Evolutionary conservation across 371 early-diverging fungal species (phyloP), one percentile per base, ranked within the genome.

Genomic region (Actinomortierella wolfii): DNA sequence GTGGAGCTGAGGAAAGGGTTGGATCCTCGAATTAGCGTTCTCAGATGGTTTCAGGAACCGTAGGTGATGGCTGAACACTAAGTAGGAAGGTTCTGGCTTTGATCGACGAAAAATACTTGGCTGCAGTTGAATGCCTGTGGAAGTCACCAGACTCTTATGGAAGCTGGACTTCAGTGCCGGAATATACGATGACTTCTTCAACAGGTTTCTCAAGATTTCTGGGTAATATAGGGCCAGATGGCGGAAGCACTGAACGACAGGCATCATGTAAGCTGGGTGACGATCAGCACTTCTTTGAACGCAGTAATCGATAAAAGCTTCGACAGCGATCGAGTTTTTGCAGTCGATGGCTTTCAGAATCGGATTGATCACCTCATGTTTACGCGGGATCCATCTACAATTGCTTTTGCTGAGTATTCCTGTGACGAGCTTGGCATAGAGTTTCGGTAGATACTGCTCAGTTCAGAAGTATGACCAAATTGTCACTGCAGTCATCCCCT

Each of bases 331-430:
- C 6, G 46, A 61, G 20, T 74, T 64, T 46, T 58, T 63, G 20
- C 63, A 49, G n/a, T 67, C 67, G 18, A 74, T 74, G 8, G 67
- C 74, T 1, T 64, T 63, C 40, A 59, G 56, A 49, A 74, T 74
- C 1, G 74, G 74, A 29, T 74, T 74, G 15, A 74, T 57, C 0
- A 43, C 15, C 21, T 51, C 51, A 20, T 67, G 56, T 18, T 74
- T 67, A 34, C 74, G 74, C 23, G 74, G 74, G 26, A 74, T 74
- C 74, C 74, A 74, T 45, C 64, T 67, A 13, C 74, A 67, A 20
- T 74, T 63, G 0, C 46, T 13, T 5, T 63, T 50, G 28, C 57
- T 63, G 15, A 74, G 61, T 11, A 74, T 21, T 3, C 67, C 74
- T n/a, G 63, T 57, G 15, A 74, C 64, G 34, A 34, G 34, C 34